Evolutionary conservation across 306 rosid genomes (phyloP), one percentile per base, ranked within the genome.

Genomic region (Prunus salicina): DNA sequence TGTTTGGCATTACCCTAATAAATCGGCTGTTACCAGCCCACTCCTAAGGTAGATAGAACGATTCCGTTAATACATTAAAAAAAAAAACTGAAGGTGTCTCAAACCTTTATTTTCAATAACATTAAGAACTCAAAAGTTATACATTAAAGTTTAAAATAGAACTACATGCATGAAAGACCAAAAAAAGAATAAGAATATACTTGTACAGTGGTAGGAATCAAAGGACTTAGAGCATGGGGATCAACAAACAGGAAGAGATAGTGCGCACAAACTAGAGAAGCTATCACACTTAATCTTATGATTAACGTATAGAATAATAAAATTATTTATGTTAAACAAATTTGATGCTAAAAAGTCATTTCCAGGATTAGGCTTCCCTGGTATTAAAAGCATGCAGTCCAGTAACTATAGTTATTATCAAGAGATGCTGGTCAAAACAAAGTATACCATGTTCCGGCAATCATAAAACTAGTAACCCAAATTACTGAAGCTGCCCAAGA

Each of bases 1-100:
- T 91, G 57, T 89, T 93, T 67, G 98, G 98, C 88, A 90, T 86
- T 50, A 93, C 94, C 83, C 97, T 88, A 63, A 93, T 80, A 81
- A 93, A 88, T 75, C 98, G 87, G 67, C 76, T 43, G 46, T 82
- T 78, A 51, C 90, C 96, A 5, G 97, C 94, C 97, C 98, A 93
- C 78, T 90, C 94, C 98, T 91, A 74, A 60, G 6, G 60, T 61
- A 32, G 8, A 81, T 11, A 22, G 51, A 84, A 38, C 8, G 67
- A 51, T 73, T 38, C 12, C 46, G 32, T 22, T 64, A 66, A 45
- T 28, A 43, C 2, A 58, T 5, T 38, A 6, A 6, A 16, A 60
- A 60, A 60, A 58, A 60, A 24, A 12, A 5, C 19, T 13, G 10
- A 14, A 25, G 2, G 10, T 3, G 57, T 5, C 57, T 18, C 57